Evolutionary conservation across 805 yeast species (phyloP), one percentile per base, ranked within the genome.

Genomic region (Cyberlindnera xylosilytica): DNA sequence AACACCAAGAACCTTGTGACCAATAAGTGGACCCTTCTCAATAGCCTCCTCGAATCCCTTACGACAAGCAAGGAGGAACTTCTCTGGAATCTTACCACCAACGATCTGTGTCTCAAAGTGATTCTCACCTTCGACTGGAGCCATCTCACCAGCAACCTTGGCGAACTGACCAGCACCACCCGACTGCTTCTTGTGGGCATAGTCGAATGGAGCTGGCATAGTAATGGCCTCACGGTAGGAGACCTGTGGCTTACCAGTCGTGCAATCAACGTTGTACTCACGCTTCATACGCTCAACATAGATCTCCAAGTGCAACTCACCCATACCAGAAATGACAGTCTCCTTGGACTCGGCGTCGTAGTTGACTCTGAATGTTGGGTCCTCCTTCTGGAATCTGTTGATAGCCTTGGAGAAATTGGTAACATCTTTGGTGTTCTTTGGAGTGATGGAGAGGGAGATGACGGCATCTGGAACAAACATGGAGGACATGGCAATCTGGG

Each of bases 81-180:
- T 93, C 60, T 93, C 98, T 44, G 96, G 83, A 63, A 93, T 90
- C 73, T 87, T 87, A 62, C 99, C 99, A 58, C 99, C 98, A 52
- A 93, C 93, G 63, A 93, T 81, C 51, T 83, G 86, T 36, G 96
- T 84, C 60, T 83, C 79, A 66, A 91, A 93, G 53, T 70, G 70
- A 65, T 90, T 90, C 45, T 76, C 79, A 37, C 78, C 81, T 39
- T 76, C 85, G 36, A 77, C 61, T 41, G 89, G 80, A 6, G 73
- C 66, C 68, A 90, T 64, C 44, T 72, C 76, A 63, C 99, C 98
- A 66, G 89, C 84, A 60, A 91, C 97, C 71, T 90, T 83, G 67
- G 96, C 99, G 63, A 81, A 93, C 74, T 93, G 99, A 70, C 99
- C 99, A 52, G 98, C 95, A 78, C 99, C 99, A 67, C 99, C 99